Evolutionary conservation across 108 stramenopile genomes (phyloP).

Genomic region (Asterionellopsis glacialis): DNA sequence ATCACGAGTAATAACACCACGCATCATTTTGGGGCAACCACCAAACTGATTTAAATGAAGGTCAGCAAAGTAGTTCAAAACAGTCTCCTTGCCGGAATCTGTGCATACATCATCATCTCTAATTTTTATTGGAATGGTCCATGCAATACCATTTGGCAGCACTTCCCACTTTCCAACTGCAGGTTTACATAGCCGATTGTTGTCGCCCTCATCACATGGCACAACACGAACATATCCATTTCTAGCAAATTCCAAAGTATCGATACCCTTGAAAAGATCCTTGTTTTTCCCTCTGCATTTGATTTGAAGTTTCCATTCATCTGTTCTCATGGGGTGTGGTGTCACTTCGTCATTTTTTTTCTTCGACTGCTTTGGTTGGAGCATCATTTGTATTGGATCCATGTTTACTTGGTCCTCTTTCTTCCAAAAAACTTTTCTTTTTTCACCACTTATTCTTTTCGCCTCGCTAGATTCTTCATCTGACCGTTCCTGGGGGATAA

Average conservation of each 20-base stretch:
- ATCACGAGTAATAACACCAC: slow-evolving; percentile 54
- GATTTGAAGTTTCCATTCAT: neutral
- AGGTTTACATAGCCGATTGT: neutral
- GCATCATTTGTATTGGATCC: neutral
- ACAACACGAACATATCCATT: neutral
- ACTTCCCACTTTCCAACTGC: slow-evolving; percentile 50
- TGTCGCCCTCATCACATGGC: neutral
- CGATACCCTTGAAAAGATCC: neutral
- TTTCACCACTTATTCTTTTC: too few relatives aligned
- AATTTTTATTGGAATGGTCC: slow-evolving; percentile 26
- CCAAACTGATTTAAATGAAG: slow-evolving; percentile 70
- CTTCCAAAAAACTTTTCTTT: neutral
- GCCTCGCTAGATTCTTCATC: neutral
- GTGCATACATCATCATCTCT: slow-evolving; percentile 2
- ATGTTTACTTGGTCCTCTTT: neutral
- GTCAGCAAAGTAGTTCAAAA: slow-evolving; percentile 53
- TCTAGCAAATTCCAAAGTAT: neutral
- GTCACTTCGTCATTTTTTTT: neutral
- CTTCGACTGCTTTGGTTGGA: neutral
- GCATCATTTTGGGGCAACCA: slow-evolving; percentile 49
- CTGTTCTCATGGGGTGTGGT: slow-evolving; percentile 2
- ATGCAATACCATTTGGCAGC: slow-evolving; percentile 44
- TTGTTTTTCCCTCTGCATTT: neutral
- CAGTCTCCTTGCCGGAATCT: slow-evolving; percentile 15
- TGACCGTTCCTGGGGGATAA: neutral